phyloP scores from a whole-genome alignment of 1,139 yeast species.

The Hansenula anomala region DNA sequence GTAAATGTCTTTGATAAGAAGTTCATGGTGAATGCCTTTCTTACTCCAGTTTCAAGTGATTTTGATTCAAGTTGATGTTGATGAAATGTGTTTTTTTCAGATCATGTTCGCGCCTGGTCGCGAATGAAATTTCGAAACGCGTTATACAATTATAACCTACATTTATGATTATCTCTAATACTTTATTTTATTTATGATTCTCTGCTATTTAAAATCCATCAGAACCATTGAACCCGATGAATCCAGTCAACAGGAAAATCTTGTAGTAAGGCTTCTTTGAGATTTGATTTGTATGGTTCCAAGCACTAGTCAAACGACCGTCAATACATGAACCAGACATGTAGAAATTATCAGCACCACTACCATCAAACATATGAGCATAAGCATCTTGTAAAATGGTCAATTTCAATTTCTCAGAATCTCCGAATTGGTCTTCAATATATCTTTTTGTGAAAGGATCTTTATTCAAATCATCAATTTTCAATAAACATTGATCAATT shows the following conservation, averaged over 20 bases:
- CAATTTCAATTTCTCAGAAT: constrained; percentile 44
- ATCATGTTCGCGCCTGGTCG: neutral
- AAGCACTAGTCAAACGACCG: constrained; percentile 71
- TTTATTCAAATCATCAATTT: constrained; percentile 43
- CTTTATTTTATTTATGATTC: too few relatives aligned
- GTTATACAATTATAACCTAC: too few relatives aligned
- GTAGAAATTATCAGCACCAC: constrained; percentile 74
- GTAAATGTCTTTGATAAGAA: constrained; percentile 54
- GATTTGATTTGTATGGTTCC: constrained; percentile 73
- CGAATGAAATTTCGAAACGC: too few relatives aligned
- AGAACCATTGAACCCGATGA: constrained; percentile 69
- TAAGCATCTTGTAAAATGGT: constrained; percentile 61
- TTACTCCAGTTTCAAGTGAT: too few relatives aligned
- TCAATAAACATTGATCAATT: constrained; percentile 48
- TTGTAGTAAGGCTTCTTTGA: constrained; percentile 60
- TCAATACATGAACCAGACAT: constrained; percentile 80
- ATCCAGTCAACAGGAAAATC: constrained; percentile 61
- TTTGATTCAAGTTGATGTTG: neutral
- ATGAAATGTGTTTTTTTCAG: neutral
- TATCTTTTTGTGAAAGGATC: constrained; percentile 47
- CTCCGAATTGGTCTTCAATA: constrained; percentile 51
- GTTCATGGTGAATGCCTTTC: constrained; percentile 55
- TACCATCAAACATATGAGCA: constrained; percentile 71
- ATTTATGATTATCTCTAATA: too few relatives aligned
- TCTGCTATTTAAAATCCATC: constrained; percentile 41